phyloP scores from a whole-genome alignment of 179 eudicot genomes.

The Spinacia oleracea region DNA sequence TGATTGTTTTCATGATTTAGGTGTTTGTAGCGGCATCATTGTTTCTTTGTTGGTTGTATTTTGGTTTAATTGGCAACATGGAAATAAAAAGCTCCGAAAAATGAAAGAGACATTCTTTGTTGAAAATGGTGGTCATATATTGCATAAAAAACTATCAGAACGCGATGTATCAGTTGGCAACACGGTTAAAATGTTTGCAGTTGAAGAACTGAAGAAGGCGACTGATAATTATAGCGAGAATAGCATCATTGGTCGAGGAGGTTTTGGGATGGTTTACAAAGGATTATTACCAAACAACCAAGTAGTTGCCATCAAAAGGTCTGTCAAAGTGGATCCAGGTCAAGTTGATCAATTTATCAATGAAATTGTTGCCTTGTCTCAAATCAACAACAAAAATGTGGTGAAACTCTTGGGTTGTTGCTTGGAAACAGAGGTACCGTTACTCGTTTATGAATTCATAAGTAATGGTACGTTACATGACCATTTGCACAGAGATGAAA shows the following conservation, averaged over 20 bases:
- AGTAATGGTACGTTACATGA: neutral
- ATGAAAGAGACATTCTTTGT: neutral
- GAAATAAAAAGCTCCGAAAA: neutral
- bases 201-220: neutral
- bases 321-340: neutral
- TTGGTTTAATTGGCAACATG: neutral
- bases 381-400: neutral
- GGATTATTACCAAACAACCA: neutral
- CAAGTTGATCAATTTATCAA: neutral
- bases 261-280: constrained; percentile 9
- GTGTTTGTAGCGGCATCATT: neutral
- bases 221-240: constrained; percentile 4
- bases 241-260: constrained; percentile 4
- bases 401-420: constrained; percentile 3
- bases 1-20: neutral
- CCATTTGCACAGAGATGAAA: neutral
- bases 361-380: neutral
- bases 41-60: neutral
- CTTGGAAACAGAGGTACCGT: neutral
- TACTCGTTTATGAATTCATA: neutral
- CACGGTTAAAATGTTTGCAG: neutral
- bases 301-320: neutral
- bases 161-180: neutral
- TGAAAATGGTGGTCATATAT: neutral
- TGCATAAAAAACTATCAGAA: neutral